Conservation (phyloP, 768 basidiomycete genomes). For the Leccinum subtestaceum region DNA sequence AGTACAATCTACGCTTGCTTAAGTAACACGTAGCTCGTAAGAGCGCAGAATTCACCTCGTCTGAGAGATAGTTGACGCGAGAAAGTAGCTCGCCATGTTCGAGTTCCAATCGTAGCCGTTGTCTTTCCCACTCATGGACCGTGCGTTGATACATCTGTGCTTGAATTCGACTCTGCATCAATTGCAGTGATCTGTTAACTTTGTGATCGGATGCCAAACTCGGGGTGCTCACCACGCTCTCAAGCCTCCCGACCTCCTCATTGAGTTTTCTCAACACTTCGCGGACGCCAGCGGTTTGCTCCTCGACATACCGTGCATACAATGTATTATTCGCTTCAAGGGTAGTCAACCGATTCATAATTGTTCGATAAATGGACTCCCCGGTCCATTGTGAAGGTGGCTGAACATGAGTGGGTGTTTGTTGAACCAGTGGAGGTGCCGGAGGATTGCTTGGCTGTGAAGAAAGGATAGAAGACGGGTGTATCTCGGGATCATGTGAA, state of each 20-base stretch:
- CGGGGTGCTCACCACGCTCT: constrained; percentile 60
- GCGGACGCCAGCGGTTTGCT: constrained; percentile 75
- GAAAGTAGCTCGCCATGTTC: constrained; percentile 70
- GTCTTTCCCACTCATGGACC: constrained; percentile 65
- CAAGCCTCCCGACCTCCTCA: constrained; percentile 75
- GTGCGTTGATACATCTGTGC: constrained; percentile 62
- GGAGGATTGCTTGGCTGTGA: constrained; percentile 8
- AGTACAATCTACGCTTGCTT: constrained; percentile 58
- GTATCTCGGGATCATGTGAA: constrained; percentile 8
- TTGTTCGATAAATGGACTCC: constrained; percentile 94
- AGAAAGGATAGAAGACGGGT: background rate
- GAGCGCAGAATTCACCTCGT: constrained; percentile 56
- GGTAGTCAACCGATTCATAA: constrained; percentile 86
- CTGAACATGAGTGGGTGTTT: constrained; percentile 1
- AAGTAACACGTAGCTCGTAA: background rate
- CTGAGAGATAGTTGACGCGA: constrained; percentile 69
- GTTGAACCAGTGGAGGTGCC: background rate
- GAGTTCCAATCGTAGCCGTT: constrained; percentile 60
- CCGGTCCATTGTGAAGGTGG: constrained; percentile 38
- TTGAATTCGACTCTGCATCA: constrained; percentile 63
- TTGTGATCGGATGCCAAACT: background rate
- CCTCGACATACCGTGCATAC: constrained; percentile 82
- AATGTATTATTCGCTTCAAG: constrained; percentile 88
- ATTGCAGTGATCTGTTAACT: background rate
- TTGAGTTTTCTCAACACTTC: constrained; percentile 71